These are phyloP conservation scores for Thalia dealbata DNA, from an alignment of 176 grass and related monocot genomes.

Conservation along the genomic window DNA sequence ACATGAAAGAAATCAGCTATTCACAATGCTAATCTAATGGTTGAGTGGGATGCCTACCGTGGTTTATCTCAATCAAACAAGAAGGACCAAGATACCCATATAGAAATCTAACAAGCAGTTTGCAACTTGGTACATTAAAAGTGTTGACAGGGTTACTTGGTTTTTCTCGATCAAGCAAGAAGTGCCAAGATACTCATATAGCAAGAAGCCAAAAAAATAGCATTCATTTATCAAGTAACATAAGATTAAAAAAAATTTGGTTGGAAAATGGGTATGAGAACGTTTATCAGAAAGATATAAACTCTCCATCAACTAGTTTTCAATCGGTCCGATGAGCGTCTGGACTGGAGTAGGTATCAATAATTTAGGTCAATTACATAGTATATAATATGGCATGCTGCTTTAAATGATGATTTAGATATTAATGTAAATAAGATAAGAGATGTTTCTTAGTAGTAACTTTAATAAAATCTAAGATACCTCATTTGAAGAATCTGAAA, in stretches of 20 bases:
- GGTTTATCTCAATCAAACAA: background rate
- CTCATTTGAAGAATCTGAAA: constrained; percentile 86
- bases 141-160: background rate
- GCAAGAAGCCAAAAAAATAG: no score
- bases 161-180: background rate
- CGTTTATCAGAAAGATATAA: background rate
- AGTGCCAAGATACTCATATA: no score
- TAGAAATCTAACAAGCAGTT: no score
- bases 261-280: background rate
- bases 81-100: background rate
- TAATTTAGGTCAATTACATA: background rate
- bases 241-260: background rate
- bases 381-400: background rate
- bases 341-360: background rate
- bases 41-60: background rate
- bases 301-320: background rate
- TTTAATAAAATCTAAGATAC: constrained; percentile 28
- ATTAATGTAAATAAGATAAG: background rate
- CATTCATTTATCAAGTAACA: background rate
- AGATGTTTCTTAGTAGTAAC: background rate
- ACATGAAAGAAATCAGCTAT: background rate
- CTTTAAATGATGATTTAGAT: background rate
- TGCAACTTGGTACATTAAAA: no score
- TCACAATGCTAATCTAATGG: background rate
- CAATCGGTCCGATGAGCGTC: background rate